A percentile compares a stretch with the other conserved stretches of the same genome.
Conservation (phyloP, 805 yeast genomes). For the Diddensiella caesifluorescens region DNA sequence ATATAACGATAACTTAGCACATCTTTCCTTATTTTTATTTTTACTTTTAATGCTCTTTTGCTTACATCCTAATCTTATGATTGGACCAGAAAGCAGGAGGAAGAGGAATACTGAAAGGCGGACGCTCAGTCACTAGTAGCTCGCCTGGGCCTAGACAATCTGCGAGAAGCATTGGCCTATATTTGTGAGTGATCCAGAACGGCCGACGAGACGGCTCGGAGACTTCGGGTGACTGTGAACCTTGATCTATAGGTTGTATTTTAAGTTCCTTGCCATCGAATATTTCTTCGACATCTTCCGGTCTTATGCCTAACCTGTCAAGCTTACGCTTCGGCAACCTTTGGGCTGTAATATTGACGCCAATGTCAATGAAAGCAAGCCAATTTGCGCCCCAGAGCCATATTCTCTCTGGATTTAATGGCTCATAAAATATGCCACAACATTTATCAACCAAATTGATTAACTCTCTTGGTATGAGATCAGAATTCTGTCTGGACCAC, state of each 20-base stretch:
- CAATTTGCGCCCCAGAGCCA: conserved; percentile 91
- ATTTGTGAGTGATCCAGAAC: conserved; percentile 73
- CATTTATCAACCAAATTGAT: conserved; percentile 57
- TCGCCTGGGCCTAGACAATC: conserved; percentile 51
- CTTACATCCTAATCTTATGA: conserved; percentile 19
- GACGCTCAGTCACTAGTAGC: conserved; percentile 72
- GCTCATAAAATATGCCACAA: conserved; percentile 59
- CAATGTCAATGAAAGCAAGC: conserved; percentile 69
- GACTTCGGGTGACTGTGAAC: conserved; percentile 14
- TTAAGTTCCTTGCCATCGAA: conserved; percentile 8
- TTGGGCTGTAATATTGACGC: conserved; percentile 47
- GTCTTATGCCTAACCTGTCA: conserved; percentile 39
- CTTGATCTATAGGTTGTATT: not conserved
- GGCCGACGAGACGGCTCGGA: conserved; percentile 32
- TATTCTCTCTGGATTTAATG: conserved; percentile 38
- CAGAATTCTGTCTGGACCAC: conserved; percentile 80
- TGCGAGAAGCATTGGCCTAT: conserved; percentile 63
- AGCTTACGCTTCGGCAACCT: conserved; percentile 38
- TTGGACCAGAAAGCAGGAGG: conserved; percentile 37
- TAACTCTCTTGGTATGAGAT: conserved; percentile 64
- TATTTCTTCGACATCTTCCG: conserved; percentile 6
- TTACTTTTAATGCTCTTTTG: conserved; percentile 1
- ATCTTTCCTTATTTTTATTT: not conserved
- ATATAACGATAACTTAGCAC: not conserved
- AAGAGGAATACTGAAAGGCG: conserved; percentile 45